Evolutionary conservation across 208 protist species (phyloP).

Genomic region (Phytomonas sp.): DNA sequence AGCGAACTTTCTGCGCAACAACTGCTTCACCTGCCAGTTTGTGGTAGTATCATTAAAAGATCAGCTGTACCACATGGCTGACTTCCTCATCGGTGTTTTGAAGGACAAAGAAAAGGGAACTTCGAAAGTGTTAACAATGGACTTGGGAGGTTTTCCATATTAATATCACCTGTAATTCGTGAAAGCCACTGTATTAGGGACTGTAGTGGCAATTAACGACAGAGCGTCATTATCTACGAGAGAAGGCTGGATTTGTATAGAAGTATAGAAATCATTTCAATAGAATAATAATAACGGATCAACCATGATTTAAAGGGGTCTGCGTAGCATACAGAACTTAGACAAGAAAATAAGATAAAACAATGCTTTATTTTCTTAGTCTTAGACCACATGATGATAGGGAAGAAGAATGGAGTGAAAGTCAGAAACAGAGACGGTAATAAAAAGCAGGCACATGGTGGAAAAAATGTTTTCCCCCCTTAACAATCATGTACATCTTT

Average conservation of each 20-base stretch:
- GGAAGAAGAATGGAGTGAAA: neutral
- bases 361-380: neutral
- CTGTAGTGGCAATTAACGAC: neutral
- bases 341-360: neutral
- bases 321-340: neutral
- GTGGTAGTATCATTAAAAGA: slow-evolving; percentile 98
- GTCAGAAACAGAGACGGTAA: neutral
- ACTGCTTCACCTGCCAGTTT: slow-evolving; percentile 88
- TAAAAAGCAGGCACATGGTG: neutral
- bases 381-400: neutral
- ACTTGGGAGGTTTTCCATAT: slow-evolving; percentile 80
- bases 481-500: neutral
- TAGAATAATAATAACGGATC: neutral
- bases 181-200: neutral
- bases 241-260: neutral
- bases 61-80: slow-evolving; percentile 92
- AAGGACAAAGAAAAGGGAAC: slow-evolving; percentile 82
- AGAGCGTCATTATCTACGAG: neutral
- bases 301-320: neutral
- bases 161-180: slow-evolving; percentile 14
- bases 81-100: slow-evolving; percentile 95
- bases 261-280: slow-evolving; percentile 2
- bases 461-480: neutral
- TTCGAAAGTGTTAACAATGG: slow-evolving; percentile 81
- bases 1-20: slow-evolving; percentile 88